phyloP scores from a whole-genome alignment of 2,329 filamentous ascomycete genomes.

The Malbranchea zuffiana region DNA sequence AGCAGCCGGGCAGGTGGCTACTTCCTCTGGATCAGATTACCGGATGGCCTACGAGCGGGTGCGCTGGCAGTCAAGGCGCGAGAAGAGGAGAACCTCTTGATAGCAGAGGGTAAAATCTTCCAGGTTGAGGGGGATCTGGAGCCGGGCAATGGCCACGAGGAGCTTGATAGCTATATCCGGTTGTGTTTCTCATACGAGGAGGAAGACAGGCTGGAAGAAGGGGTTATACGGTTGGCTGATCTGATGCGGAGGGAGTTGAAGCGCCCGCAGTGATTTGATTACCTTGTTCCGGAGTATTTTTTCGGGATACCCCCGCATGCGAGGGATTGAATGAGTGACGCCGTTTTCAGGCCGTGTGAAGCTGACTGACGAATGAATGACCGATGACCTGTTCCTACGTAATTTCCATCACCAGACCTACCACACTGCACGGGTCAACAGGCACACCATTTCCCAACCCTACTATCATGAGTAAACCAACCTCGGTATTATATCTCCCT shows the following conservation, averaged over 20 bases:
- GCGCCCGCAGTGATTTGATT: too few relatives aligned
- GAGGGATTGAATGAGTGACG: too few relatives aligned
- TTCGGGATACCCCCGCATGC: too few relatives aligned
- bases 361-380: too few relatives aligned
- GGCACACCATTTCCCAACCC: too few relatives aligned
- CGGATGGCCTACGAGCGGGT: slow-evolving; percentile 41
- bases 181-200: slow-evolving; percentile 66
- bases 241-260: slow-evolving; percentile 32
- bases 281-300: too few relatives aligned
- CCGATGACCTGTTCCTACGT: too few relatives aligned
- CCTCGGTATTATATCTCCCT: too few relatives aligned
- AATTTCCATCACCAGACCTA: too few relatives aligned
- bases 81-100: slow-evolving; percentile 53
- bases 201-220: slow-evolving; percentile 54
- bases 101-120: slow-evolving; percentile 61
- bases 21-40: slow-evolving; percentile 69
- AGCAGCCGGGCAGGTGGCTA: slow-evolving; percentile 54
- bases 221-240: slow-evolving; percentile 50
- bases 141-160: slow-evolving; percentile 35
- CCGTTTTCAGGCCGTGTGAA: too few relatives aligned
- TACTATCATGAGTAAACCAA: too few relatives aligned
- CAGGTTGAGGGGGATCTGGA: slow-evolving; percentile 44
- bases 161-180: slow-evolving; percentile 51
- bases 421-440: too few relatives aligned
- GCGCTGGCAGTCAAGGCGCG: slow-evolving; percentile 48